Base-by-base conservation (phyloP, 2,329 filamentous ascomycete genomes). In the Cladophialophora psammophila region DNA sequence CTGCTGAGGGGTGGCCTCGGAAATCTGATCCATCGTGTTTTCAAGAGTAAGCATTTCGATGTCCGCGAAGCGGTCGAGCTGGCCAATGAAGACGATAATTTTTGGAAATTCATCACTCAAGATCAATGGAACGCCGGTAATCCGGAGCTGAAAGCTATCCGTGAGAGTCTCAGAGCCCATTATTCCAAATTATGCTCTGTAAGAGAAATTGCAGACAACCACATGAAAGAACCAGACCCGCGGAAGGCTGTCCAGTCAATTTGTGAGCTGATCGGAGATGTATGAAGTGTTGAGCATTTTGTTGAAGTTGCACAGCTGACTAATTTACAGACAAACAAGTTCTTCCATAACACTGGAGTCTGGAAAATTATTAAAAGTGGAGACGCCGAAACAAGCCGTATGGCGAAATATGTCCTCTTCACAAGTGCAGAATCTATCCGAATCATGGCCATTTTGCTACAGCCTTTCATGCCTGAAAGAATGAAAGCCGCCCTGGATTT, bases 391-490 rank as follows among this genome's bases (percentile, higher is more conserved):
- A 78, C 78, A 38, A 78, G 76, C 0, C 75, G 63, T 53, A 78
- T 84, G 2, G 79, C 89, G 15, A 81, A 89, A 70, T 82, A 84
- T 72, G 84, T 86, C 42, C 83, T 99, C 34, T 97, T 87, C 77
- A 84, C 90, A 52, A 83, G 85, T 52, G 86, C 89, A 8, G 95
- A 99, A 79, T 86, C 90, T 4, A 77, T 97, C 55, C 90, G 95
- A 42, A 87, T 97, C 31, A 83, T 85, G 0, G 92, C 90, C 13
- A 97, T 99, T 72, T 82, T 98, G 55, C 81, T 99, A 53, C 94
- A 97, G 78, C 93, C 95, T 1, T 92, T 94, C 75, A 96, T 99
- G 86, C 95, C 95, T 0, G 83, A 81, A 48, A 96, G 96, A 78
- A 86, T 92, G 55, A 79, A 80, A 10, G 81, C 87, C 71, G 79